Evolutionary conservation across 768 basidiomycete genomes (phyloP).

Genomic region (Dendrothele bispora): DNA sequence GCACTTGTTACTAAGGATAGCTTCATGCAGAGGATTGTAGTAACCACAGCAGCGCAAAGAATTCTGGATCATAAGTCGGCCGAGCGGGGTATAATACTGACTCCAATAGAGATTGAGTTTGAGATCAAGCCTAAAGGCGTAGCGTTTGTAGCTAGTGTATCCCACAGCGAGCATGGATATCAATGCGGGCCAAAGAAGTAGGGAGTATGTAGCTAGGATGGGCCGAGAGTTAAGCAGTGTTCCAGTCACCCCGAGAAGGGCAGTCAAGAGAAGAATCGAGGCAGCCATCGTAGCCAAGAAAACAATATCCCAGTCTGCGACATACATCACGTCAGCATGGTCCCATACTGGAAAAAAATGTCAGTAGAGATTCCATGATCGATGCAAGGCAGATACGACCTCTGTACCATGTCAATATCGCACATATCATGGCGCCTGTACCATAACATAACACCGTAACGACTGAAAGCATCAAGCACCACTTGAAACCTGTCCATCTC

Average conservation of each 20-base stretch:
- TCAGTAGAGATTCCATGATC: constrained; percentile 4
- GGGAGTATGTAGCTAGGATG: constrained; percentile 62
- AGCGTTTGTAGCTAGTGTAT: constrained; percentile 60
- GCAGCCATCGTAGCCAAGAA: constrained; percentile 57
- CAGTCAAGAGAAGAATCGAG: constrained; percentile 55
- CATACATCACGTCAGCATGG: constrained; percentile 62
- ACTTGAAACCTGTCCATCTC: constrained; percentile 65
- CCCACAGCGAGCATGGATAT: constrained; percentile 58
- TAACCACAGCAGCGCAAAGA: constrained; percentile 67
- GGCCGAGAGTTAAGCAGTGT: constrained; percentile 67
- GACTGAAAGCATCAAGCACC: constrained; percentile 57
- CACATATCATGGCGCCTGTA: constrained; percentile 45
- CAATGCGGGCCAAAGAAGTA: constrained; percentile 68
- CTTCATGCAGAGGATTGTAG: constrained; percentile 60
- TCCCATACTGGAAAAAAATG: constrained; percentile 45
- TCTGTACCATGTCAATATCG: constrained; percentile 60
- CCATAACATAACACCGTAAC: constrained; percentile 56
- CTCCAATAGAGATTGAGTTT: constrained; percentile 73
- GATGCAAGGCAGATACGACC: constrained; percentile 37
- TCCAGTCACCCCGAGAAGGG: constrained; percentile 60
- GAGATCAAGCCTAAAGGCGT: constrained; percentile 57
- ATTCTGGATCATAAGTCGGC: constrained; percentile 59
- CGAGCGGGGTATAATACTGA: constrained; percentile 54
- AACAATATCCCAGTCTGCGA: constrained; percentile 57
- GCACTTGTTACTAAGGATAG: constrained; percentile 55